phyloP scores from a whole-genome alignment of 495 filamentous ascomycete genomes.

The Penicillium lividum region DNA sequence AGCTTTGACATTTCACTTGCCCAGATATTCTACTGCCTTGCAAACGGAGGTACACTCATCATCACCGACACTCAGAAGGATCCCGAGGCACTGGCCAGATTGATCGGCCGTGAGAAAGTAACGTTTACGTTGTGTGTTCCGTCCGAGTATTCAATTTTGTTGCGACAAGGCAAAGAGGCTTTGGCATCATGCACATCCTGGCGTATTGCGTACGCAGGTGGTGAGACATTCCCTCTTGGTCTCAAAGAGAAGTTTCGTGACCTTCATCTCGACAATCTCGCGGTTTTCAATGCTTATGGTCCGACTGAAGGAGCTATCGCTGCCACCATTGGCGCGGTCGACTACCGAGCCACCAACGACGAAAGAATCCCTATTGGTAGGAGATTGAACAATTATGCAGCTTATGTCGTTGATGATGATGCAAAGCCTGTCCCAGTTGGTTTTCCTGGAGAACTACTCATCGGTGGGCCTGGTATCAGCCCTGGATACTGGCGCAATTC shows the following conservation, averaged over 20 bases:
- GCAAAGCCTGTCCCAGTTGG: slow-evolving; percentile 37
- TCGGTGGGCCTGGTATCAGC: slow-evolving; percentile 43
- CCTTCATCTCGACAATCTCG: slow-evolving; percentile 16
- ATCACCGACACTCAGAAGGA: too few species aligned
- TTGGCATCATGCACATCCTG: slow-evolving; percentile 17
- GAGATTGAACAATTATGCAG: slow-evolving; percentile 28
- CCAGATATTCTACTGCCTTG: background rate
- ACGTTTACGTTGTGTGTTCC: slow-evolving; percentile 42
- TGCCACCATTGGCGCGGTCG: background rate
- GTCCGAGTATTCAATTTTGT: slow-evolving; percentile 39
- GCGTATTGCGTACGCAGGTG: slow-evolving; percentile 26
- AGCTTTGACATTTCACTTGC: background rate
- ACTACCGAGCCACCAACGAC: too few species aligned
- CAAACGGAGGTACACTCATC: slow-evolving; percentile 30
- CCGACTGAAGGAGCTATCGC: slow-evolving; percentile 26
- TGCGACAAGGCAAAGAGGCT: slow-evolving; percentile 23
- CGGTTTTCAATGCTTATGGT: slow-evolving; percentile 31
- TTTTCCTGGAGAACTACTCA: slow-evolving; percentile 41
- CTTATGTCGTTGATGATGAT: slow-evolving; percentile 46
- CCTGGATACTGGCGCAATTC: slow-evolving; percentile 40
- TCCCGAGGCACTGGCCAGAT: slow-evolving; percentile 27
- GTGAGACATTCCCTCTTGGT: slow-evolving; percentile 22
- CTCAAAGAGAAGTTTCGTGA: slow-evolving; percentile 13
- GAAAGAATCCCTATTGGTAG: background rate
- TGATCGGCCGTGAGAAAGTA: slow-evolving; percentile 31